phyloP scores from a whole-genome alignment of 108 stramenopile genomes.

The Seminavis robusta region DNA sequence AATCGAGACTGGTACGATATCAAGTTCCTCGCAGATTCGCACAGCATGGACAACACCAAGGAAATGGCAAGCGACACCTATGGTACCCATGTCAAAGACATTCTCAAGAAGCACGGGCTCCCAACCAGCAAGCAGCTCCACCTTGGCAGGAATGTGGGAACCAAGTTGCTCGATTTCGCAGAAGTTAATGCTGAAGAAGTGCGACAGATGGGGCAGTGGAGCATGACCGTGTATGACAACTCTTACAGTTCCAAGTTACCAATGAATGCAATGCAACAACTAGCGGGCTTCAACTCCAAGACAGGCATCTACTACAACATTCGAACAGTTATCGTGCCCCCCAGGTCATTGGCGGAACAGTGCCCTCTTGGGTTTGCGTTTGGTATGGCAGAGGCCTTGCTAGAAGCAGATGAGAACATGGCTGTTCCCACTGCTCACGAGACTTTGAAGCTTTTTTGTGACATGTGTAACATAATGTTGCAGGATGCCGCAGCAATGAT shows the following conservation, averaged over 20 bases:
- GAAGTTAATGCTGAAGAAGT: background rate
- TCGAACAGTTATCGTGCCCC: background rate
- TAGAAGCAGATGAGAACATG: too few species aligned
- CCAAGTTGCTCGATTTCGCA: background rate
- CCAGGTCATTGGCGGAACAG: background rate
- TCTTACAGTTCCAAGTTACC: constrained; percentile 2
- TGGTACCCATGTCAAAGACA: background rate
- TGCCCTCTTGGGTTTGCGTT: too few species aligned
- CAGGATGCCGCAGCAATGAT: background rate
- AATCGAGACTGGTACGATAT: constrained; percentile 3
- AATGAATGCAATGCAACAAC: background rate
- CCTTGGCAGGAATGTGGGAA: background rate
- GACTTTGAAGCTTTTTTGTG: background rate
- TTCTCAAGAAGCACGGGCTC: background rate
- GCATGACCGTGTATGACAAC: background rate
- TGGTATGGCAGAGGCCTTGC: too few species aligned
- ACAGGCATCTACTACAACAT: constrained; percentile 1
- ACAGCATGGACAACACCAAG: background rate
- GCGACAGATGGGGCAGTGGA: constrained; percentile 4
- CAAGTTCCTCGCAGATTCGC: background rate
- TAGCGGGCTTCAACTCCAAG: background rate
- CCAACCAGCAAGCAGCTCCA: background rate
- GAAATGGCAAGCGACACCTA: background rate
- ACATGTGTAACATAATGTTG: background rate
- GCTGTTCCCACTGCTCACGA: too few species aligned